These are phyloP conservation scores for Hyphopichia buzzinii DNA, from an alignment of 1,139 yeast genomes.

Conservation along the genomic window DNA sequence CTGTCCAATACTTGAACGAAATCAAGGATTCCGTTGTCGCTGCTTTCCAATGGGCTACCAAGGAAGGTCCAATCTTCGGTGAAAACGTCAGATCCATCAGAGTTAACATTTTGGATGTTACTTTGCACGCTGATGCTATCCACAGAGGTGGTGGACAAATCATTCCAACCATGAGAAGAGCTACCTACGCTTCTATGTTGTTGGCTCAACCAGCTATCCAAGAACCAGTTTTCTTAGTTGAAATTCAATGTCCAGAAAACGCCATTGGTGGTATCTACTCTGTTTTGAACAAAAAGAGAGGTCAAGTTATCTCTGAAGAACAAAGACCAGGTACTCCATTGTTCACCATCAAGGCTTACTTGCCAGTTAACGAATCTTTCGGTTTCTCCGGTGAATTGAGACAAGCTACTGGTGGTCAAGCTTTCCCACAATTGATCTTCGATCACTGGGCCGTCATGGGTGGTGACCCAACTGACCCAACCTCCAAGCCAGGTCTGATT, in stretches of 20 bases:
- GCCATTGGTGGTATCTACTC: slow-evolving; percentile 99
- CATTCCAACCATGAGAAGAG: slow-evolving; percentile 99
- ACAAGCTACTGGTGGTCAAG: slow-evolving; percentile 99
- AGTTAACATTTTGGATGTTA: slow-evolving; percentile 98
- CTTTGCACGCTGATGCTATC: slow-evolving; percentile 99
- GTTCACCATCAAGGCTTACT: slow-evolving; percentile 98
- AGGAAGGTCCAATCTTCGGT: slow-evolving; percentile 99
- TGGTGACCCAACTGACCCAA: slow-evolving; percentile 92
- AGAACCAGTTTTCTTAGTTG: slow-evolving; percentile 99
- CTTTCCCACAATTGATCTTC: slow-evolving; percentile 99
- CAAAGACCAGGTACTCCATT: slow-evolving; percentile 99
- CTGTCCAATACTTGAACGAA: slow-evolving; percentile 98
- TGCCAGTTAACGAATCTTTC: slow-evolving; percentile 99
- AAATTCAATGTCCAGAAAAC: slow-evolving; percentile 98
- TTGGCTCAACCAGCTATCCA: slow-evolving; percentile 99
- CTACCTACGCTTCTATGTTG: slow-evolving; percentile 95
- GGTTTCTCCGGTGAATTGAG: slow-evolving; percentile 99
- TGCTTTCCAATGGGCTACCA: slow-evolving; percentile 99
- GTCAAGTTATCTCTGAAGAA: slow-evolving; percentile 98
- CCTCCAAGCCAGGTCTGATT: slow-evolving; percentile 93
- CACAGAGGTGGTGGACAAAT: slow-evolving; percentile 99
- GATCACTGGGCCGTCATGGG: slow-evolving; percentile 94
- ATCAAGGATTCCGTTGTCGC: slow-evolving; percentile 99
- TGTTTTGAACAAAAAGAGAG: slow-evolving; percentile 99
- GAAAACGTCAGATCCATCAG: slow-evolving; percentile 95